These are phyloP conservation scores for Fusarium oligoseptatum DNA, from an alignment of 2,329 filamentous ascomycete genomes.

Conservation along the genomic window DNA sequence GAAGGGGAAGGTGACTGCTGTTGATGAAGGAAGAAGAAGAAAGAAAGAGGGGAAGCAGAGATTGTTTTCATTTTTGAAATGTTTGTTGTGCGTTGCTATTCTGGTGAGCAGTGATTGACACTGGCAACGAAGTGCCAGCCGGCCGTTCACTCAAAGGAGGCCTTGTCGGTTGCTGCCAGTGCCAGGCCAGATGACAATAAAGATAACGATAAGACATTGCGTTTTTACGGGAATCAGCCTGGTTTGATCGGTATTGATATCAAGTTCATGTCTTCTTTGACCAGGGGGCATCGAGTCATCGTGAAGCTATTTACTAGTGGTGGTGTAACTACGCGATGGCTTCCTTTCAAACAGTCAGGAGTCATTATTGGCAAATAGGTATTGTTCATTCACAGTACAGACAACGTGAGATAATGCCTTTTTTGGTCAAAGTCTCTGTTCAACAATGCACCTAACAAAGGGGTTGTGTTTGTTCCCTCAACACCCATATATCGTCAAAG, in stretches of 20 bases:
- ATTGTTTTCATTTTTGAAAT: background rate
- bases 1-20: background rate
- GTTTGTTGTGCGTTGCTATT: conserved; percentile 15
- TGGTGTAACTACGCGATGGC: background rate
- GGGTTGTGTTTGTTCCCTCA: conserved; percentile 5
- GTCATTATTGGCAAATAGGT: background rate
- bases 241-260: background rate
- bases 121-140: background rate
- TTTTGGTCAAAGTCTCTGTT: conserved; percentile 17
- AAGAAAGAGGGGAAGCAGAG: background rate
- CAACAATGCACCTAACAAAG: conserved; percentile 17
- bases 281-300: background rate
- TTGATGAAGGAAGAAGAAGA: background rate
- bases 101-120: conserved; percentile 1
- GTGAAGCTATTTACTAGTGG: background rate
- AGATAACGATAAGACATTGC: background rate
- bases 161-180: background rate
- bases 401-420: background rate
- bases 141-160: background rate
- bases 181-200: background rate
- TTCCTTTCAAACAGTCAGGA: background rate
- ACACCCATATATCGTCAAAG: conserved; percentile 19
- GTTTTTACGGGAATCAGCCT: background rate
- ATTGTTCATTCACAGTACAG: background rate
- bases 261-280: background rate